These are phyloP conservation scores for Colletotrichum sp. DNA, from an alignment of 2,329 filamentous ascomycete species.

Conservation along the genomic window DNA sequence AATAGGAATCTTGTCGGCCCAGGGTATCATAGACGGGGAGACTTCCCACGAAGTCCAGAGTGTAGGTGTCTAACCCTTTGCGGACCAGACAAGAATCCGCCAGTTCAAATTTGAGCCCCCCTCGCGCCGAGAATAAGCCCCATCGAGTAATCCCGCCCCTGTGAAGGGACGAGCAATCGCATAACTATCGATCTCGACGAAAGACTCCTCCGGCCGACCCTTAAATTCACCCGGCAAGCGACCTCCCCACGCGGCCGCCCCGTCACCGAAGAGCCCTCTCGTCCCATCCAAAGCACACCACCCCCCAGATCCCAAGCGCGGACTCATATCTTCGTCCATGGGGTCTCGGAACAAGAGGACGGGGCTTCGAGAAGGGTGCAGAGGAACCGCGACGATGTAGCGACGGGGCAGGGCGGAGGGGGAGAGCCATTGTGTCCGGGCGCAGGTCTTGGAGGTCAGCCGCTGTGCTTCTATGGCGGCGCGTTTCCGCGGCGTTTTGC, in stretches of 20 bases:
- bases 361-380: constrained; percentile 6
- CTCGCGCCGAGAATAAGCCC: constrained; percentile 99
- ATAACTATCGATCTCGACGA: constrained; percentile 98
- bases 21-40: constrained; percentile 31
- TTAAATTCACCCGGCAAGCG: constrained; percentile 28
- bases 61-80: constrained; percentile 27
- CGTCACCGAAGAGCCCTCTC: constrained; percentile 26
- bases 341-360: constrained; percentile 44
- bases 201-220: constrained; percentile 61
- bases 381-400: constrained; percentile 45
- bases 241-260: constrained; percentile 30
- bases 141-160: constrained; percentile 90
- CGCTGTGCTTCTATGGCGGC: constrained; percentile 99
- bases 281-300: constrained; percentile 20
- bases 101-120: constrained; percentile 58
- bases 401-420: constrained; percentile 45
- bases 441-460: constrained; percentile 75
- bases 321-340: constrained; percentile 92
- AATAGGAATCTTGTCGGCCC: constrained; percentile 13
- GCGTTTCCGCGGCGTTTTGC: constrained; percentile 83
- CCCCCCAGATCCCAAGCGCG: constrained; percentile 48
- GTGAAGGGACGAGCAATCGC: constrained; percentile 76
- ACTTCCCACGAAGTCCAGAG: constrained; percentile 49
- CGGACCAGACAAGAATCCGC: background rate
- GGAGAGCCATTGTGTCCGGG: constrained; percentile 43